Evolutionary conservation across 192 early-diverging fungal species (phyloP), one percentile per base, ranked within the genome.

Genomic region (Coemansia sp.): DNA sequence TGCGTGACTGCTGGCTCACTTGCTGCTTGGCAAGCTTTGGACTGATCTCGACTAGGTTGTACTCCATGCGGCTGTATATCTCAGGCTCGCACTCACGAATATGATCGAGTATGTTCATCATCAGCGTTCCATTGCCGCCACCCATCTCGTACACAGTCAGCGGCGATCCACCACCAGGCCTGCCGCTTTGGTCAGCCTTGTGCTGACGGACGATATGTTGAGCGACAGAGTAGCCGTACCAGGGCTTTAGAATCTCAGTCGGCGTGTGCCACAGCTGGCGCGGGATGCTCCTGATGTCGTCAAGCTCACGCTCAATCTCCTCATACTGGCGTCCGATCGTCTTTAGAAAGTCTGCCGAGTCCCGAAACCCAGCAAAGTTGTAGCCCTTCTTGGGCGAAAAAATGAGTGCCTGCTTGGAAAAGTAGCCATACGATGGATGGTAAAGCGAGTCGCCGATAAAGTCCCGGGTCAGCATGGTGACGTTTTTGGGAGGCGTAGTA

Each of bases 231-330:
- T 92, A 91, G 1, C 95, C 97, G 75, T 97, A 99, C 89, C 92
- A 96, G 16, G 82, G 82, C 69, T 94, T 94, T 72, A 99, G 96
- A 27, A 99, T 78, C 75, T 99, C 97, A 0, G 95, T 95, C 18
- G 97, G 95, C 15, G 97, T 99, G 81, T 99, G 97, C 97, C 97
- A 99, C 29, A 99, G 88, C 81, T 98, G 96, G 65, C 92, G 83
- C 6, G 94, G 87, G 31, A 91, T 85, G 66, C 87, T 88, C 67
- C 95, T 89, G 11, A 92, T 85, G 13, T 90, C 87, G 53, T 92
- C 90, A 38, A 95, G 85, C 65, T 90, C 84, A 58, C 90, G 87
- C 79, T 95, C 92, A 71, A 98, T 85, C 65, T 90, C 92, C 46
- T 86, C 86, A 75, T 97, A 95, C 72, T 88, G 87, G 43, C 92